phyloP scores from a whole-genome alignment of 306 rosid species.

The Mimosa pudica region DNA sequence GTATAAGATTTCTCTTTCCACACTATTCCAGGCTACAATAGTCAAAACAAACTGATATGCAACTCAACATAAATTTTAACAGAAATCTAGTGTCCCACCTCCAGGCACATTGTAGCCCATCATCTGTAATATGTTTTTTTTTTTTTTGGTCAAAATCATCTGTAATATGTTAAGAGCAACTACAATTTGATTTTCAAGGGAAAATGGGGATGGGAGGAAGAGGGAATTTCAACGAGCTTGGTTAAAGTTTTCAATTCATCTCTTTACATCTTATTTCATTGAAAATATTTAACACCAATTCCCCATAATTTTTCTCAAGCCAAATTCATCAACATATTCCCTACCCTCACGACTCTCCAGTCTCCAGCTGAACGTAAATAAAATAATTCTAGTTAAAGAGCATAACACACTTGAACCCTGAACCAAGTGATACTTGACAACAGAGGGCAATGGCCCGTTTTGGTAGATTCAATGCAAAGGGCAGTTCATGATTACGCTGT shows the following conservation, averaged over 20 bases:
- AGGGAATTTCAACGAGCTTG: background rate
- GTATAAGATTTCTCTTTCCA: constrained; percentile 26
- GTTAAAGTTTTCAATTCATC: too few relatives aligned
- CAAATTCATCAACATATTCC: too few relatives aligned
- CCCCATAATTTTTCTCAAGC: too few relatives aligned
- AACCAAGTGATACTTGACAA: background rate
- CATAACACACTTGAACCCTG: background rate
- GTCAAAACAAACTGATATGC: constrained; percentile 11
- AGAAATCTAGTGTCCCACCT: constrained; percentile 52
- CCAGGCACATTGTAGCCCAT: constrained; percentile 95
- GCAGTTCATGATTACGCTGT: background rate
- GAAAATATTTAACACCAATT: too few relatives aligned
- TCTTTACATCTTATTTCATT: background rate
- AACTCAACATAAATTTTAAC: constrained; percentile 25
- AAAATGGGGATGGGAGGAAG: background rate
- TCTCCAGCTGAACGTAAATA: too few relatives aligned
- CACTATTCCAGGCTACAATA: constrained; percentile 9
- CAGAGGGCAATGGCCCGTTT: too few relatives aligned
- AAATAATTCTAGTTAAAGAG: too few relatives aligned
- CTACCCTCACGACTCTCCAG: background rate
- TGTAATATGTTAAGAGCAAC: constrained; percentile 30
- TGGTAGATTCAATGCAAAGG: background rate
- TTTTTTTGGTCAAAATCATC: too few relatives aligned
- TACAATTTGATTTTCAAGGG: background rate
- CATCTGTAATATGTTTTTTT: too few relatives aligned